These are phyloP conservation scores for Chaetoceros tenuissimus DNA, from an alignment of 108 stramenopile species.

Conservation along the genomic window DNA sequence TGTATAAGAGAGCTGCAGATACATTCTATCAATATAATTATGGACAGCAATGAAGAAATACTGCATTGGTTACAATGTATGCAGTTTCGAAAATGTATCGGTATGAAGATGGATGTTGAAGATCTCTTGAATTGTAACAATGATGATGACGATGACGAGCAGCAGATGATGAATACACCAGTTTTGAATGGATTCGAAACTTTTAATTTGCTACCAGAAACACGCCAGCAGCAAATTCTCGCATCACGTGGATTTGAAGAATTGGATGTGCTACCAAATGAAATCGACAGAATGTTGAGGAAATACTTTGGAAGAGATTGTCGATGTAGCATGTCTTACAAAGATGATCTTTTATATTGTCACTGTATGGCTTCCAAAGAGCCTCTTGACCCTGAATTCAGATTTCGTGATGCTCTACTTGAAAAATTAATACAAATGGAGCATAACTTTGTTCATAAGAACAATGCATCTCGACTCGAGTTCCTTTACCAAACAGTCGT, in stretches of 20 bases:
- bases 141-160: slow-evolving; percentile 14
- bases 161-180: neutral
- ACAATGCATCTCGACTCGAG: slow-evolving; percentile 17
- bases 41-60: slow-evolving; percentile 16
- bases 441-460: slow-evolving; percentile 16
- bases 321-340: slow-evolving; percentile 22
- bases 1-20: neutral
- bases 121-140: slow-evolving; percentile 13
- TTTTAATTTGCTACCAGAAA: slow-evolving; percentile 9
- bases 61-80: slow-evolving; percentile 36
- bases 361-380: slow-evolving; percentile 65
- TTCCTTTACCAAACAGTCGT: slow-evolving; percentile 44
- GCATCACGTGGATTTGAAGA: slow-evolving; percentile 4
- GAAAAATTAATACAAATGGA: slow-evolving; percentile 41
- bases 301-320: slow-evolving; percentile 46
- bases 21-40: neutral
- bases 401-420: slow-evolving; percentile 60
- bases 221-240: slow-evolving; percentile 13
- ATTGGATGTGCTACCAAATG: slow-evolving; percentile 1
- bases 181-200: slow-evolving; percentile 1
- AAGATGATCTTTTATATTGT: slow-evolving; percentile 55
- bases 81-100: slow-evolving; percentile 7
- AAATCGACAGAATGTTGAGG: slow-evolving; percentile 15
- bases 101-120: neutral
- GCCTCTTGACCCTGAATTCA: slow-evolving; percentile 46